Evolutionary conservation across 805 yeast species (phyloP).

Genomic region (Myxozyma lipomycoides): DNA sequence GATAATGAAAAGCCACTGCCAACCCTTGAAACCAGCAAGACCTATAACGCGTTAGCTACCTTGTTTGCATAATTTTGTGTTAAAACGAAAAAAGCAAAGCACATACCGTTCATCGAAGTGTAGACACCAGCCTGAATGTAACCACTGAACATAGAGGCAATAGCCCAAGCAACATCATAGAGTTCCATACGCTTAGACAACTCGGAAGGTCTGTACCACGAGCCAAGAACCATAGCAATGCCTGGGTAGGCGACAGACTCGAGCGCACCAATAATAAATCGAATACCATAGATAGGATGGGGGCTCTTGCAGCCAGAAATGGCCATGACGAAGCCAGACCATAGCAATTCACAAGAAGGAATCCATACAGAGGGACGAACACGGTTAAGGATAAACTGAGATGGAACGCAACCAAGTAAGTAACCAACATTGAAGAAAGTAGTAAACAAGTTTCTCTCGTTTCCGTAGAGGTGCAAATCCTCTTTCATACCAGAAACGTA

Average conservation of each 20-base stretch:
- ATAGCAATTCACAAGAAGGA: conserved; percentile 30
- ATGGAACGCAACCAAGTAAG: conserved; percentile 38
- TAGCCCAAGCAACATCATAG: conserved; percentile 58
- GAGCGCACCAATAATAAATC: conserved; percentile 19
- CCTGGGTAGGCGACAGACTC: conserved; percentile 66
- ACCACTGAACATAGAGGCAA: conserved; percentile 61
- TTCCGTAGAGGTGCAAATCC: conserved; percentile 51
- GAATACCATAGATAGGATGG: conserved; percentile 19
- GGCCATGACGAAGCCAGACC: conserved; percentile 26
- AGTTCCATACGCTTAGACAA: conserved; percentile 57
- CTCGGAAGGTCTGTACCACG: conserved; percentile 56
- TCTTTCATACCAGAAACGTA: conserved; percentile 43
- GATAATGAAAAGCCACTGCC: conserved; percentile 44
- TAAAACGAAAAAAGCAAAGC: neutral
- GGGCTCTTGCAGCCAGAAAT: conserved; percentile 20
- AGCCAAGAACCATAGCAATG: conserved; percentile 31
- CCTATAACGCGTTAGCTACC: too few species aligned
- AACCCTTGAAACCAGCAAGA: conserved; percentile 53
- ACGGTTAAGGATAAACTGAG: conserved; percentile 34
- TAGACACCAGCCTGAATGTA: conserved; percentile 57
- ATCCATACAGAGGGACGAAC: conserved; percentile 33
- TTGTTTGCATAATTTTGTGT: too few species aligned
- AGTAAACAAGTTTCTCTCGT: conserved; percentile 53
- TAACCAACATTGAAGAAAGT: too few species aligned
- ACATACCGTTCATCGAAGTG: conserved; percentile 46